These are phyloP conservation scores for Schoenoplectus tabernaemontani DNA, from an alignment of 202 grass and related monocot genomes.

Conservation along the genomic window DNA sequence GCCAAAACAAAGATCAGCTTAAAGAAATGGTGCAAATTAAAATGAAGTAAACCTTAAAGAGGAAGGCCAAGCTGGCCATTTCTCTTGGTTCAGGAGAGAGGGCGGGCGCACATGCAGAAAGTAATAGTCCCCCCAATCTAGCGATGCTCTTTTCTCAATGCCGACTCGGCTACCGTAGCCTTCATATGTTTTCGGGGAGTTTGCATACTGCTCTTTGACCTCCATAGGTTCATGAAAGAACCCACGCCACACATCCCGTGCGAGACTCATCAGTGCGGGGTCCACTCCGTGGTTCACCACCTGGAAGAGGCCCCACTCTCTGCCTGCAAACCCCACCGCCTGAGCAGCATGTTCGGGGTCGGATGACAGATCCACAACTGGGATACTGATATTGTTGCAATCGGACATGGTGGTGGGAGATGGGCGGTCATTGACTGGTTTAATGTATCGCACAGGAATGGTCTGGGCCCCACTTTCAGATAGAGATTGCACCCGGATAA, in stretches of 20 bases:
- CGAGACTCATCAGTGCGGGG: constrained; percentile 31
- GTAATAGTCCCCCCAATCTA: constrained; percentile 95
- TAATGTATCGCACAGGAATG: constrained; percentile 72
- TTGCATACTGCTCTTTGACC: constrained; percentile 53
- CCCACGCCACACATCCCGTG: constrained; percentile 38
- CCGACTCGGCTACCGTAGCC: constrained; percentile 91
- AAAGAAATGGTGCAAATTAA: too few species aligned
- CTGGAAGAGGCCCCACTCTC: constrained; percentile 86
- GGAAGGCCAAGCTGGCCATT: constrained; percentile 53
- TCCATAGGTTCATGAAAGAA: constrained; percentile 61
- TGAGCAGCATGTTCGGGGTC: constrained; percentile 8
- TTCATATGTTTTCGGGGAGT: constrained; percentile 83
- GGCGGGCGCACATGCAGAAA: constrained; percentile 60
- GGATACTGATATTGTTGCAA: constrained; percentile 28
- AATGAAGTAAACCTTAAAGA: constrained; percentile 39
- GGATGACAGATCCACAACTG: constrained; percentile 65
- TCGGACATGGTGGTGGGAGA: not conserved
- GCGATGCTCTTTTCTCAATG: constrained; percentile 34
- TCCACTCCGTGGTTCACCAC: constrained; percentile 76
- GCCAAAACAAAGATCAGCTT: not conserved
- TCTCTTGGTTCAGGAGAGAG: constrained; percentile 50
- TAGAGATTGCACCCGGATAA: constrained; percentile 63
- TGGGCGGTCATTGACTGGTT: constrained; percentile 42
- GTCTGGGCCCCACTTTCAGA: constrained; percentile 40
- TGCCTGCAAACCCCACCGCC: constrained; percentile 43